phyloP scores from a whole-genome alignment of 108 stramenopile genomes.

The Cyclotella distinguenda region DNA sequence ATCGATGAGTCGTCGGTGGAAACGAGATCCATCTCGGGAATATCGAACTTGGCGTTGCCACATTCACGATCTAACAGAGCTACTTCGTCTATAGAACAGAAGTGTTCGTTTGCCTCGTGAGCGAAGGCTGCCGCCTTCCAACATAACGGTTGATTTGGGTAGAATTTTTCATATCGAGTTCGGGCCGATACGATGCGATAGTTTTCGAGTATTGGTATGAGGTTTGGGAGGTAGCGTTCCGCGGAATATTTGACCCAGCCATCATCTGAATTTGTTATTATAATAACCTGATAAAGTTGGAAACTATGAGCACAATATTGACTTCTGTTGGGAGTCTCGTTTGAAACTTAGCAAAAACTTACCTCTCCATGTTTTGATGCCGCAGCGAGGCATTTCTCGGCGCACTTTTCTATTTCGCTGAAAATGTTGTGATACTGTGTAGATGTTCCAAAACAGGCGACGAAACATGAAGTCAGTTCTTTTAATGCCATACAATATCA shows the following conservation, averaged over 20 bases:
- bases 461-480: constrained; percentile 2
- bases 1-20: constrained; percentile 43
- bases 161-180: constrained; percentile 84
- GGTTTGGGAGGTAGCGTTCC: constrained; percentile 69
- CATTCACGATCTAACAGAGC: constrained; percentile 43
- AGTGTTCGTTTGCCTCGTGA: constrained; percentile 88
- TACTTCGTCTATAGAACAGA: constrained; percentile 55
- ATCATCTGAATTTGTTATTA: constrained; percentile 91
- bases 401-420: constrained; percentile 63
- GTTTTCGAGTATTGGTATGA: constrained; percentile 70
- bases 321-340: too few species aligned
- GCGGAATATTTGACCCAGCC: constrained; percentile 91
- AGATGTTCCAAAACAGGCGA: constrained; percentile 21
- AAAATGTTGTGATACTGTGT: constrained; percentile 72
- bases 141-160: constrained; percentile 85
- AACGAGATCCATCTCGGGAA: constrained; percentile 49
- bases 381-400: constrained; percentile 70
- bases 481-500: background rate
- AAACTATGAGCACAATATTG: background rate
- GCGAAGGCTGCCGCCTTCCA: constrained; percentile 95
- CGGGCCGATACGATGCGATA: constrained; percentile 82
- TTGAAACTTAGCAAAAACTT: constrained; percentile 30
- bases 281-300: constrained; percentile 56
- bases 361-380: constrained; percentile 84
- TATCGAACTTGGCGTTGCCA: constrained; percentile 17